Percentiles rank a stretch among this genome's conserved stretches.
Conservation (phyloP, 129 eudicot genomes). For the Daucus carota region DNA sequence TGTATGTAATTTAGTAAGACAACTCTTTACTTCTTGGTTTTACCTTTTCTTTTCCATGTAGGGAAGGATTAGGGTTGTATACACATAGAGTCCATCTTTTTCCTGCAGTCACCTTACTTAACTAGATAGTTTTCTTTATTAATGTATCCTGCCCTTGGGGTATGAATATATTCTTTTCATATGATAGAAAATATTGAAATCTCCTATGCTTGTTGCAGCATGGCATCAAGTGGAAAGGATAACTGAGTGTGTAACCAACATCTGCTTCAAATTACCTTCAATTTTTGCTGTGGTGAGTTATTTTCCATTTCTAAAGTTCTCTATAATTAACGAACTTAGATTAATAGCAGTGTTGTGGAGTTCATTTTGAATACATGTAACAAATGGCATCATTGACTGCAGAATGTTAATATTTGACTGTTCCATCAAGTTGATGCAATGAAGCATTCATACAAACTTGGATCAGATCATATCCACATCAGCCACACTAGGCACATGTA, state of each 20-base stretch:
- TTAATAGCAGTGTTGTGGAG: background rate
- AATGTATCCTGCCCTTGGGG: background rate
- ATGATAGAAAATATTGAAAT: background rate
- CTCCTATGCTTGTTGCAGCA: background rate
- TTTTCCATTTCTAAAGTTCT: background rate
- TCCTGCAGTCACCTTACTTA: background rate
- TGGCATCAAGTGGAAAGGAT: background rate
- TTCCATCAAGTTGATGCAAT: constrained; percentile 7
- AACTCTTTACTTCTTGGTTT: background rate
- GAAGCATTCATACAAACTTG: background rate
- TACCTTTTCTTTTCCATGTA: background rate
- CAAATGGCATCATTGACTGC: background rate
- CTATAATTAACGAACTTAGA: background rate
- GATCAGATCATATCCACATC: background rate
- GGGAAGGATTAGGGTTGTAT: background rate
- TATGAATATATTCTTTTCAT: background rate
- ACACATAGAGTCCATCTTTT: background rate
- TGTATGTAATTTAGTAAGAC: background rate
- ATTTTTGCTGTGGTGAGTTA: background rate
- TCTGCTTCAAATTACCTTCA: background rate
- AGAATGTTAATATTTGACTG: background rate
- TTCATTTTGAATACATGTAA: background rate
- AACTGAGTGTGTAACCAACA: background rate
- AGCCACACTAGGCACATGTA: background rate
- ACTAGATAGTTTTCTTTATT: background rate